Conservation (phyloP, 2,329 filamentous ascomycete genomes). For the Aspergillus candidus region DNA sequence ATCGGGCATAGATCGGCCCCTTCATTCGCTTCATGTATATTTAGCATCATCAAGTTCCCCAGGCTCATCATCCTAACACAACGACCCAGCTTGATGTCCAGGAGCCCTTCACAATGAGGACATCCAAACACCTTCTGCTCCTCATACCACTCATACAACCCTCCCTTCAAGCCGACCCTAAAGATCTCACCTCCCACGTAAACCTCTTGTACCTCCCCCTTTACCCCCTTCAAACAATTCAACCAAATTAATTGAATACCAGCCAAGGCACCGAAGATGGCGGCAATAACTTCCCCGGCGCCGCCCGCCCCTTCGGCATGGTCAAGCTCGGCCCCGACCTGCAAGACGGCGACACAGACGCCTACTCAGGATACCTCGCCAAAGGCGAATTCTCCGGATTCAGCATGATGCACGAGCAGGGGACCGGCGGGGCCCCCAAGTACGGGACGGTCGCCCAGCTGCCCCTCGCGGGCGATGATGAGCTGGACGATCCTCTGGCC, state of each 20-base stretch:
- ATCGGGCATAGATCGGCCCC: no score
- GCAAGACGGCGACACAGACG: slow-evolving; percentile 26
- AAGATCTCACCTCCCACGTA: slow-evolving; percentile 20
- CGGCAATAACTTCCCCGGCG: slow-evolving; percentile 41
- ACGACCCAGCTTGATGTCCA: no score
- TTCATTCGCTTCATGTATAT: no score
- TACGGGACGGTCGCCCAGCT: slow-evolving; percentile 61
- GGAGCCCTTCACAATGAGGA: no score
- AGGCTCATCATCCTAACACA: no score
- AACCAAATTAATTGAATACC: slow-evolving; percentile 4
- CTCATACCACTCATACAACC: slow-evolving; percentile 12
- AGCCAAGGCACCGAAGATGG: slow-evolving; percentile 29
- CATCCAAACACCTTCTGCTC: slow-evolving; percentile 2
- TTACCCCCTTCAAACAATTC: background rate
- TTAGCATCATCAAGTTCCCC: no score
- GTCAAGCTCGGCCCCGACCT: slow-evolving; percentile 42
- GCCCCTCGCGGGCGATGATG: slow-evolving; percentile 43
- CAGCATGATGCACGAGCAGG: slow-evolving; percentile 60
- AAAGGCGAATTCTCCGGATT: slow-evolving; percentile 54
- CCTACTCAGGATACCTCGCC: slow-evolving; percentile 38
- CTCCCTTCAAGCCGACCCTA: slow-evolving; percentile 6
- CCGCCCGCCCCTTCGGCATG: slow-evolving; percentile 37
- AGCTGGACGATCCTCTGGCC: slow-evolving; percentile 48
- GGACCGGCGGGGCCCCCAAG: slow-evolving; percentile 64
- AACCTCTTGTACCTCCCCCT: slow-evolving; percentile 23